Evolutionary conservation across 2,329 filamentous ascomycete genomes (phyloP).

Genomic region (Sporothrix phasma): DNA sequence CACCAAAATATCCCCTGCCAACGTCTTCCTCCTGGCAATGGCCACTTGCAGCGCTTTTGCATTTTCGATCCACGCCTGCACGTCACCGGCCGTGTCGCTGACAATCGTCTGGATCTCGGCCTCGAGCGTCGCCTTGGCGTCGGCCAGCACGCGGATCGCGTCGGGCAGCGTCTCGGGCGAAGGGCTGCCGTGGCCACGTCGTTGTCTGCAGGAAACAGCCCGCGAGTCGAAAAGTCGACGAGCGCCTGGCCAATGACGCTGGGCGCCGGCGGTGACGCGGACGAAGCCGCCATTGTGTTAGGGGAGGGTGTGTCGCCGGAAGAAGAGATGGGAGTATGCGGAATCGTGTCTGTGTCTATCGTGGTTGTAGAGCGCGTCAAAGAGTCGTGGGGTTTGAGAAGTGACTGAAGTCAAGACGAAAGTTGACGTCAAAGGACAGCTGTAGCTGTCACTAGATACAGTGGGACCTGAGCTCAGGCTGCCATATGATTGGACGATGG

Average conservation of each 20-base stretch:
- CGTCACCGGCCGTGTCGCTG: constrained; percentile 64
- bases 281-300: constrained; percentile 2
- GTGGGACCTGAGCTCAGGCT: background rate
- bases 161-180: constrained; percentile 28
- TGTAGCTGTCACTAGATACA: background rate
- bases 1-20: constrained; percentile 71
- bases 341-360: background rate
- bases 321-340: background rate
- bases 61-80: constrained; percentile 77
- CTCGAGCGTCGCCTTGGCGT: constrained; percentile 37
- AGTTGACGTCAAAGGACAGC: background rate
- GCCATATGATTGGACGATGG: background rate
- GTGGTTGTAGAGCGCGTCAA: too few species aligned
- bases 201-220: constrained; percentile 37
- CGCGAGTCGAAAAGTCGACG: constrained; percentile 48
- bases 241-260: constrained; percentile 42
- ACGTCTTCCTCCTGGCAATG: constrained; percentile 67
- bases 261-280: background rate
- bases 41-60: constrained; percentile 78
- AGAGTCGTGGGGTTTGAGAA: background rate
- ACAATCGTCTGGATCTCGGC: constrained; percentile 67
- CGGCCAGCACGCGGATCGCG: constrained; percentile 33
- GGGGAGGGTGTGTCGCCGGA: background rate
- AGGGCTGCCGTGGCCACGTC: constrained; percentile 32
- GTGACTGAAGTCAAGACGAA: background rate